These are phyloP conservation scores for Nigrograna mackinnonii DNA, from an alignment of 2,329 filamentous ascomycete genomes.

Conservation along the genomic window DNA sequence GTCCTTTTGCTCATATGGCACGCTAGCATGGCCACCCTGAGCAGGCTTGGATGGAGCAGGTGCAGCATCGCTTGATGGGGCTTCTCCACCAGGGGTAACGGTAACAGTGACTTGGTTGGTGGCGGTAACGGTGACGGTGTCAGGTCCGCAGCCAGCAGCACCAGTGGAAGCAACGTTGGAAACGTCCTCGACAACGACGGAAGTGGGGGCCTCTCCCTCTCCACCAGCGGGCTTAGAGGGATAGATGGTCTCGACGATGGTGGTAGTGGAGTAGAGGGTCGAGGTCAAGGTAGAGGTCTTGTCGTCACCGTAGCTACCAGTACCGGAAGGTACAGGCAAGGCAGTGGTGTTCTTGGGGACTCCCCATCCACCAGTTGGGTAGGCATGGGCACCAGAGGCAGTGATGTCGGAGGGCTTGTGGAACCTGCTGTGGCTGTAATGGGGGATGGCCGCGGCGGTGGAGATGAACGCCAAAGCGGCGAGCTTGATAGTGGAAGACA, in stretches of 20 bases:
- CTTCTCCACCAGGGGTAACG: conserved; percentile 15
- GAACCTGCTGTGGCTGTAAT: conserved; percentile 30
- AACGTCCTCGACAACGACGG: conserved; percentile 15
- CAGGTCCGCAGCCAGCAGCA: conserved; percentile 27
- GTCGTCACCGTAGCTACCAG: conserved; percentile 7
- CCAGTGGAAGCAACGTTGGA: conserved; percentile 21
- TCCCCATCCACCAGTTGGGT: conserved; percentile 35
- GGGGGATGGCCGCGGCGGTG: conserved; percentile 43
- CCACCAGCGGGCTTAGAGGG: conserved; percentile 15
- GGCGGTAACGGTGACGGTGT: conserved; percentile 42
- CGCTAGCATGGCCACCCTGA: neutral
- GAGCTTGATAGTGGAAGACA: conserved; percentile 42
- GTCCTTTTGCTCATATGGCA: neutral
- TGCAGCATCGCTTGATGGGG: conserved; percentile 2
- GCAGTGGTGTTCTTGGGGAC: conserved; percentile 25
- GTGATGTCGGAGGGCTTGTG: conserved; percentile 23
- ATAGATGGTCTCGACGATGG: conserved; percentile 31
- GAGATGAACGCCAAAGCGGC: conserved; percentile 48
- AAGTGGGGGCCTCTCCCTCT: conserved; percentile 20
- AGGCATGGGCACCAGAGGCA: conserved; percentile 23
- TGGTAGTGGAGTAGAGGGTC: conserved; percentile 28
- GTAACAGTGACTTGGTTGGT: conserved; percentile 47
- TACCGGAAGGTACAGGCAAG: conserved; percentile 13
- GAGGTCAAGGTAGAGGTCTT: conserved; percentile 26
- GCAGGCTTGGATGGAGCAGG: neutral